Evolutionary conservation across 768 basidiomycete genomes (phyloP).

Genomic region (Boletus sp.): DNA sequence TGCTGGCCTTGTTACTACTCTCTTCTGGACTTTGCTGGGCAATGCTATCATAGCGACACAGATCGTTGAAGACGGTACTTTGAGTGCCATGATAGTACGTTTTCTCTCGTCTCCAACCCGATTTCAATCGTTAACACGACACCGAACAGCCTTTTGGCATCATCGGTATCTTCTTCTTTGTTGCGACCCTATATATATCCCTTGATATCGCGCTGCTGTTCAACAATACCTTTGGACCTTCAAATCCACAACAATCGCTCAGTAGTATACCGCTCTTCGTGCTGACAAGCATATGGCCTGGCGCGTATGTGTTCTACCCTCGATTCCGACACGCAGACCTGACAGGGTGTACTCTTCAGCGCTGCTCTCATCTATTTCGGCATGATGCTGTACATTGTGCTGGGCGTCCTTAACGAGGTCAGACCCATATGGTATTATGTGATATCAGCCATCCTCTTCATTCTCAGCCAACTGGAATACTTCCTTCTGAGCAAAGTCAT

Average conservation of each 20-base stretch:
- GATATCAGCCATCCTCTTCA: conserved; percentile 70
- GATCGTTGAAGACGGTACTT: conserved; percentile 87
- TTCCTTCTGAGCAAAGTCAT: conserved; percentile 77
- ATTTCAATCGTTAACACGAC: not conserved
- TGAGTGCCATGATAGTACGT: conserved; percentile 63
- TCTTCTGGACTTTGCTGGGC: conserved; percentile 78
- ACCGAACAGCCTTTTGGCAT: conserved; percentile 56
- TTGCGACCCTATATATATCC: conserved; percentile 75
- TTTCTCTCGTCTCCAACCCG: not conserved
- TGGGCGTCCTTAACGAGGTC: conserved; percentile 70
- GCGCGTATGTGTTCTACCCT: conserved; percentile 45
- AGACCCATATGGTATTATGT: conserved; percentile 79
- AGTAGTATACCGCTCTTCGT: conserved; percentile 76
- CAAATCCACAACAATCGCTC: conserved; percentile 53
- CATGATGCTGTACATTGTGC: conserved; percentile 79
- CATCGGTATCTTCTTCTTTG: conserved; percentile 58
- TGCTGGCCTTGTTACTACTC: conserved; percentile 66
- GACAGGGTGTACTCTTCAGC: conserved; percentile 30
- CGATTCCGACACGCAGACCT: not conserved
- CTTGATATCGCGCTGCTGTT: conserved; percentile 76
- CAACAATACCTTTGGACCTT: conserved; percentile 57
- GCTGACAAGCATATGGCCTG: conserved; percentile 77
- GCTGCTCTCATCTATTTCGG: conserved; percentile 65
- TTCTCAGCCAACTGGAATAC: conserved; percentile 77
- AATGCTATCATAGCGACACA: conserved; percentile 84